Conservation (phyloP, 192 early-diverging fungal genomes). For the Piromyces sp. region DNA sequence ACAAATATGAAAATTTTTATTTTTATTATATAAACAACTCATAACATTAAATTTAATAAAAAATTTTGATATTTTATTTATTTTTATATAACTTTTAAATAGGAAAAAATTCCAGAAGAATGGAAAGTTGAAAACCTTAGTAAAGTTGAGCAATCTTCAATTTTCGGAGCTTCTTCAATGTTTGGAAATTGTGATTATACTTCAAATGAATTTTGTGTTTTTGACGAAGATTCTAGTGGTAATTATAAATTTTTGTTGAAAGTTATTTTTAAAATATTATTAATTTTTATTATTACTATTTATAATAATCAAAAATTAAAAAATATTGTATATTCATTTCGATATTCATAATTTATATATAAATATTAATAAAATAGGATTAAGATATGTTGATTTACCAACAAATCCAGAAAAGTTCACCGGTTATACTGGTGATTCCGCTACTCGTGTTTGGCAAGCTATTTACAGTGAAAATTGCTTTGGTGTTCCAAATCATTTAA, state of each 20-base stretch:
- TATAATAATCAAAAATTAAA: no score
- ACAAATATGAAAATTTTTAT: neutral
- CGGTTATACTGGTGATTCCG: slow-evolving; percentile 77
- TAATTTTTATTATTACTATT: no score
- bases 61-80: no score
- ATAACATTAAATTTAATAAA: no score
- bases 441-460: slow-evolving; percentile 80
- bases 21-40: no score
- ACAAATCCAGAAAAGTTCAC: slow-evolving; percentile 95
- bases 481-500: slow-evolving; percentile 20
- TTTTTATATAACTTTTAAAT: no score
- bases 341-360: no score
- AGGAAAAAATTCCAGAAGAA: slow-evolving; percentile 25
- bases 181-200: neutral
- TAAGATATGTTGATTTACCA: slow-evolving; percentile 65
- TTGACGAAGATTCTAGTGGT: slow-evolving; percentile 11
- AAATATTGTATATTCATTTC: no score
- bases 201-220: neutral
- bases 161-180: neutral
- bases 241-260: slow-evolving; percentile 17
- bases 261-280: no score
- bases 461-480: slow-evolving; percentile 98
- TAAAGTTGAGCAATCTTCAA: slow-evolving; percentile 46
- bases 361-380: slow-evolving; percentile 26
- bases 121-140: slow-evolving; percentile 46